Evolutionary conservation across 2,329 filamentous ascomycete genomes (phyloP).

Genomic region (Calonectria pseudoreteaudii): DNA sequence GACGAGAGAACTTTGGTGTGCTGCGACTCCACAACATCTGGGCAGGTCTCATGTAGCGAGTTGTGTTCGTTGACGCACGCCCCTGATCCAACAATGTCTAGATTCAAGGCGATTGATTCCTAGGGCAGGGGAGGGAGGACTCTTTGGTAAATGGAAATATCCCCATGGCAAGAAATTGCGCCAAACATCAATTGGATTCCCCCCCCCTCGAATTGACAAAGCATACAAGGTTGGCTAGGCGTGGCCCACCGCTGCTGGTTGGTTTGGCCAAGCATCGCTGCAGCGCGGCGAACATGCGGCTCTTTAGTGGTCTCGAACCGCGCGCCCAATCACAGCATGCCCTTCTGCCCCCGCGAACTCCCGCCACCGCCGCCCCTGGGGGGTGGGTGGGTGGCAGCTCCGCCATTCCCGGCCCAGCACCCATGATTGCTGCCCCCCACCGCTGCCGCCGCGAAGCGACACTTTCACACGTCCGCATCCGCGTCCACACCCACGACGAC

Average conservation of each 20-base stretch:
- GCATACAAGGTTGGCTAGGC: neutral
- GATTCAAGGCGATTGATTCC: neutral
- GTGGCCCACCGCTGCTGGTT: neutral
- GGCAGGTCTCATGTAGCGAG: conserved; percentile 5
- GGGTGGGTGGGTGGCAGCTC: no score
- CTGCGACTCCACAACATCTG: neutral
- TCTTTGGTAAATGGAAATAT: neutral
- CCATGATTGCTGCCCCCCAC: neutral
- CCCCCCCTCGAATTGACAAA: neutral
- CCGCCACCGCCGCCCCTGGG: neutral
- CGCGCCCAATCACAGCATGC: conserved; percentile 22
- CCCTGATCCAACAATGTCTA: no score
- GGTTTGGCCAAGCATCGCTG: neutral
- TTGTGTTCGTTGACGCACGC: neutral
- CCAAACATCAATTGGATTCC: neutral
- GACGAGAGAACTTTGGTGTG: neutral
- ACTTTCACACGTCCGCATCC: conserved; percentile 6
- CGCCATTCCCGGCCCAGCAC: conserved; percentile 22
- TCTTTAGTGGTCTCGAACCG: neutral
- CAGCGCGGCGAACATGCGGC: conserved; percentile 5
- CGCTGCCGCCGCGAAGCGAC: conserved; percentile 5
- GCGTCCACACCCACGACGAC: conserved; percentile 8
- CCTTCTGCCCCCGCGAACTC: conserved; percentile 27
- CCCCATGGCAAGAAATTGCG: neutral
- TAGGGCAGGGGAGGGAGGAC: no score